Percentiles rank a stretch among this genome's conserved stretches.
phyloP scores from a whole-genome alignment of 23 red algal species.

The Chondrus crispus region DNA sequence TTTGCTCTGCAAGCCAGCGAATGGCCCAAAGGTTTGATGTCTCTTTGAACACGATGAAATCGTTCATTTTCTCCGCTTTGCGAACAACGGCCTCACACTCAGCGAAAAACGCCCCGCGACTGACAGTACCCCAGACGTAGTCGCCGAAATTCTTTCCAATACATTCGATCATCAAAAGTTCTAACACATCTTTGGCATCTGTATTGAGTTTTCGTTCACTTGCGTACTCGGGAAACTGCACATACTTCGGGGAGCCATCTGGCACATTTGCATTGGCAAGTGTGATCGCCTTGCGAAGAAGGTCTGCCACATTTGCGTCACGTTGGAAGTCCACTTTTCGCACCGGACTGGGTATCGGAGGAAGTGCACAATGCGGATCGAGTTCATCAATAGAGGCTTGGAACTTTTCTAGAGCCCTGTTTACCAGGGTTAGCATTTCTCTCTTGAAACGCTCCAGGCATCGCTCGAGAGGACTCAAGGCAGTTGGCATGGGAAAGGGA shows the following conservation, averaged over 20 bases:
- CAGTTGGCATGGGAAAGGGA: no score
- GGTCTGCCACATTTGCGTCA: background rate
- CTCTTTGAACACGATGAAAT: background rate
- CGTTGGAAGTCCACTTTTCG: background rate
- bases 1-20: background rate
- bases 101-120: background rate
- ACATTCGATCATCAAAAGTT: background rate
- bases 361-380: background rate
- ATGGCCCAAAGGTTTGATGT: background rate
- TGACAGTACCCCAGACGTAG: background rate
- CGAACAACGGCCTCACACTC: conserved; percentile 2
- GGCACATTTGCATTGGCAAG: background rate
- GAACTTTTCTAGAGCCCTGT: background rate
- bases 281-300: background rate
- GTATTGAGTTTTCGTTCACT: background rate
- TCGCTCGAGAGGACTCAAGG: background rate
- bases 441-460: background rate
- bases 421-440: background rate
- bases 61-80: background rate
- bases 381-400: background rate
- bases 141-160: background rate
- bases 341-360: background rate
- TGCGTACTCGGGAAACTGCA: background rate
- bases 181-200: background rate
- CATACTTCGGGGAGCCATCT: background rate